phyloP scores from a whole-genome alignment of 2,329 filamentous ascomycete species.

The Tolypocladium pustulatum region DNA sequence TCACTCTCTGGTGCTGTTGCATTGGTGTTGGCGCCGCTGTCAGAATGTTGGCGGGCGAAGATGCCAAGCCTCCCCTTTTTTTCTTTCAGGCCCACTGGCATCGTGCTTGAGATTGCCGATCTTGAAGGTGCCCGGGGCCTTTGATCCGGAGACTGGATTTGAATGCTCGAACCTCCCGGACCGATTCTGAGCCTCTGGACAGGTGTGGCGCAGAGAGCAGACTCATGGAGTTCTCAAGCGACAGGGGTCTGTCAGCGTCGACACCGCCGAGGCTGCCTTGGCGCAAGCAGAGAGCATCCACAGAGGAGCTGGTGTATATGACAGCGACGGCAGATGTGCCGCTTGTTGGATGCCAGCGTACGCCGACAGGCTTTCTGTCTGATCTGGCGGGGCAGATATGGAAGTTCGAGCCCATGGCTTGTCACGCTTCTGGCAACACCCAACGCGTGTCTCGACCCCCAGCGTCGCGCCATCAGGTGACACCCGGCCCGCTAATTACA shows the following conservation, averaged over 20 bases:
- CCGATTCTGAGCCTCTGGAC: not conserved
- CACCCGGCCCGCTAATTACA: constrained; percentile 2
- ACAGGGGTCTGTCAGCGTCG: not conserved
- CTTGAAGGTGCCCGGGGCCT: not conserved
- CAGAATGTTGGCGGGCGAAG: constrained; percentile 18
- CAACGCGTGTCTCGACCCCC: not conserved
- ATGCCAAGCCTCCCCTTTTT: constrained; percentile 18
- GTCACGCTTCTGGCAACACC: not conserved
- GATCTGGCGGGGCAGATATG: not conserved
- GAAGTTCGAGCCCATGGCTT: not conserved
- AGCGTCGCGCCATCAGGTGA: constrained; percentile 16
- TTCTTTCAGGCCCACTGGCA: constrained; percentile 20
- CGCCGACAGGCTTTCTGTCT: not conserved
- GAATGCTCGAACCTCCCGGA: no score
- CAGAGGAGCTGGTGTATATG: not conserved
- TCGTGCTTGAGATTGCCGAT: constrained; percentile 2
- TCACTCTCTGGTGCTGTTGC: constrained; percentile 8
- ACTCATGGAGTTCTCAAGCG: not conserved
- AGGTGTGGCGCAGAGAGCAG: constrained; percentile 1
- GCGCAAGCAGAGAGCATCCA: not conserved
- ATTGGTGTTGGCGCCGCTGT: constrained; percentile 11
- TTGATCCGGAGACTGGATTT: not conserved
- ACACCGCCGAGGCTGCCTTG: not conserved
- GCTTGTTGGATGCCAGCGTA: not conserved
- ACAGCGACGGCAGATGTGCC: not conserved